These are phyloP conservation scores for Xylariomycetidae sp. DNA, from an alignment of 2,329 filamentous ascomycete species.

Conservation along the genomic window DNA sequence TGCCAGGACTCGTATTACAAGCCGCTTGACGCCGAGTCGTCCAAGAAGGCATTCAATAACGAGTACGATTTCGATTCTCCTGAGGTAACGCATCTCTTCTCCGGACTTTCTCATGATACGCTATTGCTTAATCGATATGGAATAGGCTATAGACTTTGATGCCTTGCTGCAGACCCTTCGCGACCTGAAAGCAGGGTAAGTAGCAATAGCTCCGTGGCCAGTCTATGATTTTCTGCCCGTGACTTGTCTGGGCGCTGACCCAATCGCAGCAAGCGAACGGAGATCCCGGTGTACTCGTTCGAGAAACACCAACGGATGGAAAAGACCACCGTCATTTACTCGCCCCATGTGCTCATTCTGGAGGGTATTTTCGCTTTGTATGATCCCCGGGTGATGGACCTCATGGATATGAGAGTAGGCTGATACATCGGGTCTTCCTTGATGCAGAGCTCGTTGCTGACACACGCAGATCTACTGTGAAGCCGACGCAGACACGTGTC, in stretches of 20 bases:
- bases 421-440: background rate
- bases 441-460: slow-evolving; percentile 7
- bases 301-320: slow-evolving; percentile 77
- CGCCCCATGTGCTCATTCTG: slow-evolving; percentile 88
- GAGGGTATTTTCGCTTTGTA: slow-evolving; percentile 96
- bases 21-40: slow-evolving; percentile 71
- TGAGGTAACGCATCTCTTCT: slow-evolving; percentile 40
- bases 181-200: slow-evolving; percentile 86
- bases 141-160: slow-evolving; percentile 90
- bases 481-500: slow-evolving; percentile 88
- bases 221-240: too few relatives aligned
- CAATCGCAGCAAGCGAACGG: slow-evolving; percentile 64
- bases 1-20: slow-evolving; percentile 94
- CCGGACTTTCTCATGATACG: slow-evolving; percentile 2
- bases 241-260: slow-evolving; percentile 8
- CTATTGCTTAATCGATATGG: slow-evolving; percentile 16
- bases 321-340: slow-evolving; percentile 85
- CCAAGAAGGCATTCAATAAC: slow-evolving; percentile 74
- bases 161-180: slow-evolving; percentile 69
- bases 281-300: slow-evolving; percentile 95
- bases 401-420: slow-evolving; percentile 80
- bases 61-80: slow-evolving; percentile 96
- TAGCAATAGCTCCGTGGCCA: too few relatives aligned
- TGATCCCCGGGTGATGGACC: slow-evolving; percentile 74
- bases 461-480: slow-evolving; percentile 79